Evolutionary conservation across 768 basidiomycete genomes (phyloP).

Genomic region (Phaffia tasmanica): DNA sequence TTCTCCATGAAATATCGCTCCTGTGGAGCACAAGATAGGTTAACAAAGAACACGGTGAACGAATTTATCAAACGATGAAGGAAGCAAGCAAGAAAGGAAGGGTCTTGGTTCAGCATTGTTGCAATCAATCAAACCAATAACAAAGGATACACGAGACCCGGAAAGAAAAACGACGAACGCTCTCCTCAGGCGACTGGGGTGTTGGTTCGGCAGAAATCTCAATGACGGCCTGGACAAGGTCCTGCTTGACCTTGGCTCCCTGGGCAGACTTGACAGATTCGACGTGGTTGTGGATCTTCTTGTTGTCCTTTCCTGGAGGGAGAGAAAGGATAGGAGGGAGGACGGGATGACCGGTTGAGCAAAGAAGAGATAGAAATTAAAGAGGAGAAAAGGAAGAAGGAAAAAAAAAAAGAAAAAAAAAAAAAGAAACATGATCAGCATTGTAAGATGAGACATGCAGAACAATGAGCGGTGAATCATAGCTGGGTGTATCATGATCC

Average conservation of each 20-base stretch:
- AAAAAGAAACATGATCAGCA: not conserved
- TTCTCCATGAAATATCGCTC: conserved; percentile 88
- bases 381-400: not conserved
- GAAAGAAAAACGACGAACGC: conserved; percentile 5
- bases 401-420: not conserved
- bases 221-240: conserved; percentile 25
- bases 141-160: no score
- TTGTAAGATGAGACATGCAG: no score
- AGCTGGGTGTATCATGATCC: no score
- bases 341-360: not conserved
- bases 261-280: conserved; percentile 48
- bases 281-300: conserved; percentile 47
- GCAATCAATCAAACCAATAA: no score
- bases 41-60: not conserved
- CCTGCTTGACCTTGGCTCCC: conserved; percentile 36
- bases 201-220: conserved; percentile 26
- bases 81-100: not conserved
- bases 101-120: no score
- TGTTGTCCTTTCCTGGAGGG: conserved; percentile 76
- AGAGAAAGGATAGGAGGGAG: not conserved
- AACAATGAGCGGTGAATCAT: no score
- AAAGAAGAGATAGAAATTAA: not conserved
- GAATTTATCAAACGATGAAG: not conserved
- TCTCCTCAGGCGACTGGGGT: conserved; percentile 24
- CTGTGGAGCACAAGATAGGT: conserved; percentile 29